phyloP scores from a whole-genome alignment of 1,284 basidiomycete species.

The Xanthoconium separans region DNA sequence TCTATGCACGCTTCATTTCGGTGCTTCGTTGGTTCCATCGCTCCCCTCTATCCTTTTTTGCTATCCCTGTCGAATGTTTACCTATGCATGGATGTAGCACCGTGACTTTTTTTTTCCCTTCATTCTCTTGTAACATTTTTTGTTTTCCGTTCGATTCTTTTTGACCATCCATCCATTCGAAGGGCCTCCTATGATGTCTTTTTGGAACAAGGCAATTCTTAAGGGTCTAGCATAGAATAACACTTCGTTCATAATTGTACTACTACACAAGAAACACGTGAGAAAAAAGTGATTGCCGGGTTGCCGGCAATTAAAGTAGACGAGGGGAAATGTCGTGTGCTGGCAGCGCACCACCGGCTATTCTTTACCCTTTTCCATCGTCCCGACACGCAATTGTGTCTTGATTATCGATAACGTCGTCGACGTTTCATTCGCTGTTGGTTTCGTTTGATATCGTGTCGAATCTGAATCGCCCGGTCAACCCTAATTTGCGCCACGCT shows the following conservation, averaged over 20 bases:
- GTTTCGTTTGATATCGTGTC: background rate
- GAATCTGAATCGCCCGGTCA: background rate
- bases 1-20: slow-evolving; percentile 6
- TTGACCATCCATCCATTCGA: slow-evolving; percentile 12
- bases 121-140: slow-evolving; percentile 5
- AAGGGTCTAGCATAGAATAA: slow-evolving; percentile 29
- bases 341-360: background rate
- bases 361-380: background rate
- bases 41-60: background rate
- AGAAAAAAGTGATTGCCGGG: background rate
- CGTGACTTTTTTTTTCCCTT: background rate
- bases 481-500: background rate
- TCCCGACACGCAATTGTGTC: background rate
- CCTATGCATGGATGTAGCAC: slow-evolving; percentile 14
- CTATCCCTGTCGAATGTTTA: background rate
- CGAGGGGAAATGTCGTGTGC: background rate
- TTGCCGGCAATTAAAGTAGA: slow-evolving; percentile 2
- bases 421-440: background rate
- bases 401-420: background rate
- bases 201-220: slow-evolving; percentile 23
- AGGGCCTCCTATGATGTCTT: slow-evolving; percentile 7
- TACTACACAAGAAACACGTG: slow-evolving; percentile 20
- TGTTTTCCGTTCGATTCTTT: background rate
- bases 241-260: slow-evolving; percentile 33
- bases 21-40: background rate